Evolutionary conservation across 1,284 basidiomycete genomes (phyloP).

Genomic region (Malassezia pachydermatis): DNA sequence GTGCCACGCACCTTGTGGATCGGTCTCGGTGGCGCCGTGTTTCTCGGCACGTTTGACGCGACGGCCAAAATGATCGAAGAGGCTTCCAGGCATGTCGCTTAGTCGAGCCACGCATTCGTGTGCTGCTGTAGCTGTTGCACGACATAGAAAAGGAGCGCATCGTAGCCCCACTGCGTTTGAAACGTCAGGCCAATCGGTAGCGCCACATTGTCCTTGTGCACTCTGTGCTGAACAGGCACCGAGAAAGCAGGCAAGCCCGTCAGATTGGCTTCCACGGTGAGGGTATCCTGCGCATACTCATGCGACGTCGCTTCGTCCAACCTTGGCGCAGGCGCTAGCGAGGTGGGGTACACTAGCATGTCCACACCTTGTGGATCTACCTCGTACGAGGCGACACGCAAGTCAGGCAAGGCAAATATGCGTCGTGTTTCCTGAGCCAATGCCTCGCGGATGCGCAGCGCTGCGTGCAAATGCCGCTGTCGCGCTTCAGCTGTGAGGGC

Average conservation of each 20-base stretch:
- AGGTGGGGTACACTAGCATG: conserved; percentile 63
- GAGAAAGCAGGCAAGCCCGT: conserved; percentile 75
- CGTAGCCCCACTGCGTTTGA: conserved; percentile 81
- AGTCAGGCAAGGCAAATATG: conserved; percentile 54
- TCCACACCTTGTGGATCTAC: conserved; percentile 55
- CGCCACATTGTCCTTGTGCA: conserved; percentile 30
- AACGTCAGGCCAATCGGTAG: conserved; percentile 81
- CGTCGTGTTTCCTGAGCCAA: too few relatives aligned
- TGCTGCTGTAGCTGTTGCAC: conserved; percentile 52
- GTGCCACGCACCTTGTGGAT: conserved; percentile 91
- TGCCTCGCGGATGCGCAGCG: conserved; percentile 64
- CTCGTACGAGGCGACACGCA: conserved; percentile 47
- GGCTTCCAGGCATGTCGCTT: not conserved
- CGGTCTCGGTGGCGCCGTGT: conserved; percentile 88
- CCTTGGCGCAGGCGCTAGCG: conserved; percentile 33
- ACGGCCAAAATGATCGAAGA: conserved; percentile 27
- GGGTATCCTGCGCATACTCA: conserved; percentile 74
- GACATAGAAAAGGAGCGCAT: conserved; percentile 58
- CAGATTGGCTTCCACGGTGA: conserved; percentile 82
- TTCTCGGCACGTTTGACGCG: conserved; percentile 79
- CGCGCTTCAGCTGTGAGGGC: conserved; percentile 84
- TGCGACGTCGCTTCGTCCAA: conserved; percentile 10
- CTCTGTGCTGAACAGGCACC: conserved; percentile 55
- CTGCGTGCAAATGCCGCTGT: conserved; percentile 91
- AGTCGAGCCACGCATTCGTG: not conserved